These are phyloP conservation scores for Corynespora cassiicola DNA, from an alignment of 2,329 filamentous ascomycete species.

Conservation along the genomic window DNA sequence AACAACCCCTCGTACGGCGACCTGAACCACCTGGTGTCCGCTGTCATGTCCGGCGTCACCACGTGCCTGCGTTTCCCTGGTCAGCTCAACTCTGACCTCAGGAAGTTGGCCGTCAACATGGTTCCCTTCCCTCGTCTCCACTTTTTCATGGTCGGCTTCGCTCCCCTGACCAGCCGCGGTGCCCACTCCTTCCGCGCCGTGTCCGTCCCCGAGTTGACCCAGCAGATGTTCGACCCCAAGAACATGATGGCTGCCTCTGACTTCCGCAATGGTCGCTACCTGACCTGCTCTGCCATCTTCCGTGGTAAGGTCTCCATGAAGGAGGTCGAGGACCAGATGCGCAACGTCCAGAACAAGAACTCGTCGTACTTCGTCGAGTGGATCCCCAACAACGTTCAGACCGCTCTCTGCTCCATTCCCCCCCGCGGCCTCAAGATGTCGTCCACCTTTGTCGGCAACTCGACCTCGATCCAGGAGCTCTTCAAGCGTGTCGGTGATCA, in stretches of 20 bases:
- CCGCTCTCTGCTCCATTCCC: constrained; percentile 97
- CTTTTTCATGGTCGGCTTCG: constrained; percentile 99
- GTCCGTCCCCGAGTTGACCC: constrained; percentile 96
- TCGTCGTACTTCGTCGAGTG: constrained; percentile 99
- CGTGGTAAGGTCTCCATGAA: constrained; percentile 99
- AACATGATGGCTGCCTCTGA: constrained; percentile 99
- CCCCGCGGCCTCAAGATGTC: constrained; percentile 99
- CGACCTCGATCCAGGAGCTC: constrained; percentile 98
- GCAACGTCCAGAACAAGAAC: constrained; percentile 99
- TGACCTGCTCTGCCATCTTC: constrained; percentile 99
- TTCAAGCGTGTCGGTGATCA: constrained; percentile 99
- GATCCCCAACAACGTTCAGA: constrained; percentile 99
- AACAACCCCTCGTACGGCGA: constrained; percentile 98
- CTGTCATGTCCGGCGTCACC: constrained; percentile 99
- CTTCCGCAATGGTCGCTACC: constrained; percentile 99
- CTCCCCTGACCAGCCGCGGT: constrained; percentile 91
- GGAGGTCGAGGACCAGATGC: constrained; percentile 99
- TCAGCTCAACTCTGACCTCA: constrained; percentile 99
- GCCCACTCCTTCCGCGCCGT: constrained; percentile 97
- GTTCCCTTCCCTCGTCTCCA: constrained; percentile 99
- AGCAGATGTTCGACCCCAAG: constrained; percentile 99
- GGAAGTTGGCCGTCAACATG: constrained; percentile 99
- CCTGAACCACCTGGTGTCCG: constrained; percentile 98
- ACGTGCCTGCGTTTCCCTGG: constrained; percentile 99
- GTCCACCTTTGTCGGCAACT: constrained; percentile 98